Conservation (phyloP, 495 filamentous ascomycete species). For the Massariosphaeria phaeospora region DNA sequence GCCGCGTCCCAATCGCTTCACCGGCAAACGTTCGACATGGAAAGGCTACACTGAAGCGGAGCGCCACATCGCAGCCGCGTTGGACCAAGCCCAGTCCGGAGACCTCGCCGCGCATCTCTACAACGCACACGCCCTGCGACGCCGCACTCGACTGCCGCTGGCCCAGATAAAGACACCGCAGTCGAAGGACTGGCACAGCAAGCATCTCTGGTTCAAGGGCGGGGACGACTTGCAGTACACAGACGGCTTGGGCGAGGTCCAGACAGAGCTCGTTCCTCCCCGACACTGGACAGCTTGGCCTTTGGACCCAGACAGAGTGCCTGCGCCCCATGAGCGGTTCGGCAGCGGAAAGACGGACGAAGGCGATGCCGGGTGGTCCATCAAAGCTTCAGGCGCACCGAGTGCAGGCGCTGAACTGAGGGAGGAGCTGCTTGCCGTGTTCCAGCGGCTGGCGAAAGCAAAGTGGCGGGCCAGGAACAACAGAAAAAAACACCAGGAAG, state of each 20-base stretch:
- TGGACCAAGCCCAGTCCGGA: conserved; percentile 52
- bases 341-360: conserved; percentile 35
- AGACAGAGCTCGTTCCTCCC: conserved; percentile 33
- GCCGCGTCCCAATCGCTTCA: conserved; percentile 50
- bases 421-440: conserved; percentile 58
- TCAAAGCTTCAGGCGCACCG: conserved; percentile 33
- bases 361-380: conserved; percentile 49
- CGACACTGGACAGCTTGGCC: conserved; percentile 78
- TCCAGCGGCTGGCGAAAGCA: conserved; percentile 61
- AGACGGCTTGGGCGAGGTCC: conserved; percentile 18
- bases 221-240: conserved; percentile 19
- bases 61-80: conserved; percentile 50
- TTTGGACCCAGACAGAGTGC: conserved; percentile 54
- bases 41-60: conserved; percentile 54
- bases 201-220: conserved; percentile 36
- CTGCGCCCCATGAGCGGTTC: conserved; percentile 49
- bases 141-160: conserved; percentile 36
- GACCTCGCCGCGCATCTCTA: conserved; percentile 74
- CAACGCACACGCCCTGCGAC: conserved; percentile 62
- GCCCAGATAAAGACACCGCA: conserved; percentile 25
- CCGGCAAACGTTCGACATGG: conserved; percentile 58
- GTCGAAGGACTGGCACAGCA: conserved; percentile 34
- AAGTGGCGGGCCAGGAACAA: conserved; percentile 45
- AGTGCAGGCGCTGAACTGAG: conserved; percentile 57
- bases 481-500: neutral